phyloP scores from a whole-genome alignment of 2,329 filamentous ascomycete species.

The Ceratocystiopsis sp. region DNA sequence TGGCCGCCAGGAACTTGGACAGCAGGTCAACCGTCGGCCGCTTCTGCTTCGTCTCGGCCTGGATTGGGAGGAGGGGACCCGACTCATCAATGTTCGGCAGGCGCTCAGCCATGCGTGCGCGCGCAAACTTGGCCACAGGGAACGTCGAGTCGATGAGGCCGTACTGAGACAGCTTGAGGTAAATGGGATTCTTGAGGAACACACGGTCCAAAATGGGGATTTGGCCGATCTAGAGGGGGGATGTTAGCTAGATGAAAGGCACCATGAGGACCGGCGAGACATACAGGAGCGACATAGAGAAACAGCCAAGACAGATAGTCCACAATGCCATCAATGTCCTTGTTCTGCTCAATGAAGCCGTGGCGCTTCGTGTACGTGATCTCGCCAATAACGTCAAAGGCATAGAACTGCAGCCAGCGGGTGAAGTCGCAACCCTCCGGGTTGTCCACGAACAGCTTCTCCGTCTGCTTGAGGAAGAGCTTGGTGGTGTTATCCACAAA shows the following conservation, averaged over 20 bases:
- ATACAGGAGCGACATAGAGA: slow-evolving; percentile 49
- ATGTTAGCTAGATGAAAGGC: not conserved
- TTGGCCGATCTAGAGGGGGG: slow-evolving; percentile 42
- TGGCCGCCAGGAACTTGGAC: slow-evolving; percentile 55
- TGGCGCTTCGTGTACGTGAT: slow-evolving; percentile 61
- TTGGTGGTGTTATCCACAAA: slow-evolving; percentile 61
- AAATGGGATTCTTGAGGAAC: slow-evolving; percentile 59
- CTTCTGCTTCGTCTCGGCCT: slow-evolving; percentile 13
- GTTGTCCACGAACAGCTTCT: slow-evolving; percentile 32
- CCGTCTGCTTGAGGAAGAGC: slow-evolving; percentile 49
- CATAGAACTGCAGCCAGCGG: slow-evolving; percentile 63
- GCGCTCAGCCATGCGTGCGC: slow-evolving; percentile 48
- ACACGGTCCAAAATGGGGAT: slow-evolving; percentile 52
- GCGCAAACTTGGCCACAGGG: slow-evolving; percentile 56
- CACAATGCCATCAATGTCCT: slow-evolving; percentile 61
- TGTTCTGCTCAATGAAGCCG: slow-evolving; percentile 57
- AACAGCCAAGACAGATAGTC: slow-evolving; percentile 46
- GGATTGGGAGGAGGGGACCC: slow-evolving; percentile 22
- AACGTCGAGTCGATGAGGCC: slow-evolving; percentile 53
- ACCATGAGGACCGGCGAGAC: not conserved
- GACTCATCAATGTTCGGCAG: slow-evolving; percentile 25
- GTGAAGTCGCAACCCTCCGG: slow-evolving; percentile 42
- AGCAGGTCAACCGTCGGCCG: slow-evolving; percentile 41
- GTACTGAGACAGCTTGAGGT: slow-evolving; percentile 48
- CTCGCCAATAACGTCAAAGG: slow-evolving; percentile 67